Base-by-base conservation (phyloP, 495 filamentous ascomycete genomes). In the Talaromyces proteolyticus region DNA sequence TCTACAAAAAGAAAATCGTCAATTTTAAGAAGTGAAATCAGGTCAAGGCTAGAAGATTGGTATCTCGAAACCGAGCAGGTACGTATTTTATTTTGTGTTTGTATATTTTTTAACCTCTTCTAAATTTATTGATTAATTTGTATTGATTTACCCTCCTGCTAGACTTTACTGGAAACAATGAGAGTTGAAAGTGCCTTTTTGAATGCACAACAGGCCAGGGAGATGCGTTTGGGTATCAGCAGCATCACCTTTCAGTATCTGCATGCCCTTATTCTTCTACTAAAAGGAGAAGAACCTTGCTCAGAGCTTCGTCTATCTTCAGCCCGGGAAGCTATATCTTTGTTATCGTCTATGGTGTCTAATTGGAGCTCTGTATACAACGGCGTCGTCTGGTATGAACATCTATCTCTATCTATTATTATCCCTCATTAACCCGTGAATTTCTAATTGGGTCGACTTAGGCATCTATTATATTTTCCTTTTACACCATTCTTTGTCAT, bases 341-440 rank as follows among this genome's bases (percentile, higher is more conserved):
- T 54, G 7, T 42, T 59, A 12, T 42, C 54, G 2, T 34, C 24
- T 16, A 29, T 57, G 25, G 51, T 55, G 4, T 59, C 57, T 16
- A 53, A 59, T 17, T 59, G 49, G 49, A 47, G 24, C 42, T 53
- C 54, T n/a, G 57, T 57, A 40, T 59, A 59, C 21, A 55, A 55
- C 24, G 57, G 54, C 7, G 47, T 59, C 11, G 41, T 57, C 11
- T 59, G 57, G 54, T 59, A 57, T 29, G 54, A 29, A 2, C 10
- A 6, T 14, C 17, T 0, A 16, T 23, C 22, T 20, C 17, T 21
- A 3, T 45, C 25, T 39, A 4, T 1, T 14, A 34, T 2, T 14
- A 10, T 10, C 29, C 8, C 14, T 8, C 14, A 34, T 14, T 34
- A 14, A 34, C 29, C 4, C 29, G 14, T 2, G 29, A 34, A 29